Base-by-base conservation (phyloP, 345 rosid genomes). In the Camelina sativa region DNA sequence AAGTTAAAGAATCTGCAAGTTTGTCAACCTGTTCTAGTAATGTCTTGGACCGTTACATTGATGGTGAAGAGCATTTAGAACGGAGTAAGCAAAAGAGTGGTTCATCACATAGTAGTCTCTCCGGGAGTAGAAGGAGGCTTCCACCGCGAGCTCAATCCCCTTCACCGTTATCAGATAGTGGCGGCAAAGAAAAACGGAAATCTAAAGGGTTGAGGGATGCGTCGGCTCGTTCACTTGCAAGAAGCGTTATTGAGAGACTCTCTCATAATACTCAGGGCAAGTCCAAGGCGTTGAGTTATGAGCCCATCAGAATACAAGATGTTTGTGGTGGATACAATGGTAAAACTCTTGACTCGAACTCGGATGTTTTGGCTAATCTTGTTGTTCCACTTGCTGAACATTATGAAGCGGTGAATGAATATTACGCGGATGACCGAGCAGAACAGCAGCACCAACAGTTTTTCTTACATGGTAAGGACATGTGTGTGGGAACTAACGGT, bases 21-120 rank as follows among this genome's bases (percentile, higher is more conserved):
- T 86, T 95, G 37, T 83, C 97, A 12, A 72, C 82, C 51, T 78
- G 80, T 80, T 87, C 96, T 23, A 89, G 94, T 77, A 89, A 85
- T 74, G 87, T 94, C 50, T 75, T 92, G 84, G 98, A 96, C 61
- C 91, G 96, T 44, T 96, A 85, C 82, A 89, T 95, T 22, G 99
- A 89, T 78, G 99, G 96, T 46, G 99, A 96, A 80, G 92, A 89
- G 79, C 78, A 83, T 46, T 77, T 73, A 54, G 96, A 88, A 74
- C 81, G 84, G 44, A 79, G 79, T 59, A 82, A 81, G 79, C 80
- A 76, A 54, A 82, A 82, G 80, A 85, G 71, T 20, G 60, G 74
- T 80, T 80, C 84, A 37, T 58, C 65, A 25, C 83, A 22, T 59
- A 80, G 81, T 67, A 79, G 73, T 69, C 70, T 60, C 80, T 64